Base-by-base conservation (phyloP, 441 rosid species). In the Adansonia madagascariensis region DNA sequence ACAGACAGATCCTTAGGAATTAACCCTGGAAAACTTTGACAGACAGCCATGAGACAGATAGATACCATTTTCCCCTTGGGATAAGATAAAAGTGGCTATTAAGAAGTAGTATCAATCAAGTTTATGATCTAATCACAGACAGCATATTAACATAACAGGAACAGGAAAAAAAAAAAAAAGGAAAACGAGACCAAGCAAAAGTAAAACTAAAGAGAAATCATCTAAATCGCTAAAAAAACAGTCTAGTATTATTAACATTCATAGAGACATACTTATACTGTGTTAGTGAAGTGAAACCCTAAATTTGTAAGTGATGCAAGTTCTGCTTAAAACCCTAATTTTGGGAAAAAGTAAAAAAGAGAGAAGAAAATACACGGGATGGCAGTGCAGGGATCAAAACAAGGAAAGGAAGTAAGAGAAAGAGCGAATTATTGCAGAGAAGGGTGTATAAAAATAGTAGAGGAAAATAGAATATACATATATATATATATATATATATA, bases 241-340 rank as follows among this genome's bases (percentile, higher is more conserved):
- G 44, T 41, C 44, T 41, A 41, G 7, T 41, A 41, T 41, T 41
- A 41, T 41, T 41, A 41, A 41, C 44, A 41, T 41, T 41, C 44
- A 41, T 41, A 41, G 44, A 41, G 44, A 41, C 44, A 41, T 41
- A 41, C 44, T 41, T 41, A 41, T 41, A 6, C 8, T 6, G 44
- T 41, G 44, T 41, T 41, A 60, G 41, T 6, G 67, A 12, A 14
- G 39, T 14, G 17, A 80, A 84, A 78, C 86, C 87, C 87, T 86
- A 78, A 75, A 60, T 31, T 71, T 55, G 67, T 22, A 44, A 44
- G n/a, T 66, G 53, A 44, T 66, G 53, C 47, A 59, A 27, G 66
- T 18, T 27, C 31, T 4, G 71, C 20, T 15, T 15, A 50, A 70
- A 47, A 24, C 73, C 39, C 56, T 66, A 66, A 66, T 44, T 18